A percentile compares a stretch with the other conserved stretches of the same genome.
These are phyloP conservation scores for Flaveria ramosissima DNA, from an alignment of 129 eudicot species.

Conservation along the genomic window DNA sequence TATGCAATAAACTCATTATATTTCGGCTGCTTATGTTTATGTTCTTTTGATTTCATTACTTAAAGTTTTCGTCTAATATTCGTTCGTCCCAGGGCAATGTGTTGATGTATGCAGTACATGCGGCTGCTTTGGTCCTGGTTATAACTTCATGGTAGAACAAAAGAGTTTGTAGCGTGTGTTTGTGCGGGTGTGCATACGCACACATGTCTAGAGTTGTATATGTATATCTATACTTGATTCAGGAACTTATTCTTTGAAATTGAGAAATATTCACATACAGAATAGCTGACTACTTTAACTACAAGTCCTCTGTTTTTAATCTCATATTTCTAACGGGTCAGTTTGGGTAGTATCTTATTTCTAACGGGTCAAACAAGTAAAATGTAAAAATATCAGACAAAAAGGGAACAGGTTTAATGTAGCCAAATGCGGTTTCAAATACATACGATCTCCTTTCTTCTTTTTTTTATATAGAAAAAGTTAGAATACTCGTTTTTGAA, in stretches of 20 bases:
- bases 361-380: neutral
- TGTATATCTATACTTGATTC: constrained; percentile 23
- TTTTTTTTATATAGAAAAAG: neutral
- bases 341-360: neutral
- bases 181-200: neutral
- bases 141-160: constrained; percentile 22
- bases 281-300: constrained; percentile 5
- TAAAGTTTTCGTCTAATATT: neutral
- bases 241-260: constrained; percentile 28
- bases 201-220: constrained; percentile 7
- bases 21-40: neutral
- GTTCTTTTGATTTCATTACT: neutral
- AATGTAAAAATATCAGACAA: neutral
- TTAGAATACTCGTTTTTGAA: neutral
- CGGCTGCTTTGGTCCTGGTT: constrained; percentile 35
- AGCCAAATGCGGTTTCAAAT: neutral
- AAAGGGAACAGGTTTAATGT: neutral
- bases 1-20: constrained; percentile 14
- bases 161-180: constrained; percentile 19
- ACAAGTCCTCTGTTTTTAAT: constrained; percentile 25
- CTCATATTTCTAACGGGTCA: neutral
- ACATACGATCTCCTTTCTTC: constrained; percentile 1
- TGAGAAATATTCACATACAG: constrained; percentile 23
- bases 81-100: constrained; percentile 23
- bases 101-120: constrained; percentile 39